Evolutionary conservation across 495 filamentous ascomycete species (phyloP).

Genomic region (Pseudevernia furfuracea): DNA sequence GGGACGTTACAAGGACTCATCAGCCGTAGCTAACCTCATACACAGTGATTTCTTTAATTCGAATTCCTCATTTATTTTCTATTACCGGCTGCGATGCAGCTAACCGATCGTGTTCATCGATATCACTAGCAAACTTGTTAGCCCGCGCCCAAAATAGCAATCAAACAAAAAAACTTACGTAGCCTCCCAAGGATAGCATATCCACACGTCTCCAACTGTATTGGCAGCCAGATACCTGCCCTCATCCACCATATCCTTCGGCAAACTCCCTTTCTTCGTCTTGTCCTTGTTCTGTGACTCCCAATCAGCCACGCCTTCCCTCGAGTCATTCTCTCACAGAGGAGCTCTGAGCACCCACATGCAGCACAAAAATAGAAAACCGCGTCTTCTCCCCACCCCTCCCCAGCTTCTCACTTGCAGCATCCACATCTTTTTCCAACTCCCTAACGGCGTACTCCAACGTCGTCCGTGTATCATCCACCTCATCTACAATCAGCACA

Average conservation of each 20-base stretch:
- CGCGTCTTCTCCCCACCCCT: constrained; percentile 63
- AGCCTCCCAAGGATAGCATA: constrained; percentile 99
- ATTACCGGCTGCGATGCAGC: background rate
- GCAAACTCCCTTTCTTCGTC: constrained; percentile 80
- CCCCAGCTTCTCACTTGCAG: constrained; percentile 64
- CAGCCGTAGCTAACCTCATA: no score
- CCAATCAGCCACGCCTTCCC: constrained; percentile 1
- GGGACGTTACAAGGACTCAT: no score
- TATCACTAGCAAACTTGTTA: background rate
- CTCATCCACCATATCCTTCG: constrained; percentile 67
- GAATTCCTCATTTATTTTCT: background rate
- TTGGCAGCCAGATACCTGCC: constrained; percentile 76
- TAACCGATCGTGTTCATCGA: background rate
- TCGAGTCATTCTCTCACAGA: background rate
- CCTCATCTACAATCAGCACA: constrained; percentile 96
- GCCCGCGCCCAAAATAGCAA: background rate
- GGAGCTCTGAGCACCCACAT: constrained; percentile 51
- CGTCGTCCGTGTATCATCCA: constrained; percentile 95
- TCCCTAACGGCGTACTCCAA: constrained; percentile 95
- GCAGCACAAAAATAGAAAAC: constrained; percentile 90
- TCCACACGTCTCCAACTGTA: constrained; percentile 90
- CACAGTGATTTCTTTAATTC: background rate
- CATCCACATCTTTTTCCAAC: constrained; percentile 91
- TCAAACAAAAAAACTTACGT: constrained; percentile 41
- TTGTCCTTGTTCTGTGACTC: constrained; percentile 83